Base-by-base conservation (phyloP, 116 monocot genomes). In the Trichopus zeylanicus region DNA sequence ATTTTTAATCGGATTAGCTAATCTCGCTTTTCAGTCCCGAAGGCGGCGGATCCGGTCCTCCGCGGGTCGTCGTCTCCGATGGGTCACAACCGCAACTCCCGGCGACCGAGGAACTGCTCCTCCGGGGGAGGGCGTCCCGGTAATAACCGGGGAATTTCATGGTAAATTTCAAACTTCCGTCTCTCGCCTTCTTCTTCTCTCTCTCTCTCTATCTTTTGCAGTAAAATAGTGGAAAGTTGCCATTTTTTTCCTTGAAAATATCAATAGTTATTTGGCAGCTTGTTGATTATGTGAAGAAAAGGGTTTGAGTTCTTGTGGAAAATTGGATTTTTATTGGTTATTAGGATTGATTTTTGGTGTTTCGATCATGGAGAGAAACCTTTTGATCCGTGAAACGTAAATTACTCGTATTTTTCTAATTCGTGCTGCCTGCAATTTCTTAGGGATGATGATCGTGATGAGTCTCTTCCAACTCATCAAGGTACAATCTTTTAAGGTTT, bases 401-500 rank as follows among this genome's bases (percentile, higher is more conserved):
- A 33, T 33, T 33, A 33, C 8, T 33, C 8, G 4, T 8, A 33
- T 33, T 33, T 33, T 42, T 42, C 12, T 42, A 42, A 42, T 42
- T 42, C 11, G 3, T 42, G 0, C 18, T 42, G 12, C 37, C 15
- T 37, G 4, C 23, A 32, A 42, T 69, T 53, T 53, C 66, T 20
- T 53, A 84, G 84, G 68, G 79, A 75, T 67, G 75, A 72, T 58
- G 68, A 48, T 56, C 38, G 53, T n/a, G 78, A 75, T n/a, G 78
- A 38, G 13, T 78, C 83, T 18, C 58, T 79, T 4, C 75, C 83
- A 31, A 66, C 42, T 29, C 56, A 72, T 18, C 65, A 72, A 69
- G 84, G 78, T 75, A 71, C 12, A 1, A 2, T 27, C 1, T 53
- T 29, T 63, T 3, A 42, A 16, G 42, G 18, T 42, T 42, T 42